A percentile compares a stretch with the other conserved stretches of the same genome.
Conservation (phyloP, 2,329 filamentous ascomycete species). For the Fonsecaea multimorphosa region DNA sequence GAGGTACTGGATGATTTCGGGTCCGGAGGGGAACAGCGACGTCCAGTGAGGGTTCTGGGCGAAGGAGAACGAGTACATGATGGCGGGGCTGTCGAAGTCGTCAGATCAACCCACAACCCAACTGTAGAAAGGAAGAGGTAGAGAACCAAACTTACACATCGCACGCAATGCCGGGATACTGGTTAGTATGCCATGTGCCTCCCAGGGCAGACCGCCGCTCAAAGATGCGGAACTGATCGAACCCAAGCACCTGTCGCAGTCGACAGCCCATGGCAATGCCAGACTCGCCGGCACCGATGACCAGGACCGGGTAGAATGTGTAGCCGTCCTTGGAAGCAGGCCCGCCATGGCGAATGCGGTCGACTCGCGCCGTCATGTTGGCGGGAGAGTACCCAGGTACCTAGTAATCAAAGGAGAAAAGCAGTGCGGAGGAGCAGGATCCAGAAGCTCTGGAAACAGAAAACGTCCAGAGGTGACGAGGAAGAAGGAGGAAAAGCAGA, state of each 20-base stretch:
- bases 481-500: not conserved
- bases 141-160: constrained; percentile 52
- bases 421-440: not conserved
- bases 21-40: constrained; percentile 55
- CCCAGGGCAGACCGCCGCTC: constrained; percentile 64
- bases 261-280: constrained; percentile 67
- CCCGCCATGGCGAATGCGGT: constrained; percentile 49
- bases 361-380: constrained; percentile 42
- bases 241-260: constrained; percentile 63
- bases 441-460: not conserved
- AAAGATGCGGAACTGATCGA: constrained; percentile 66
- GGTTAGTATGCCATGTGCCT: constrained; percentile 69
- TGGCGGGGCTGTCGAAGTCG: constrained; percentile 54
- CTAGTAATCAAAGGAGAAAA: not conserved
- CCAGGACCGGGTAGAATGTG: constrained; percentile 58
- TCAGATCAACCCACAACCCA: not conserved
- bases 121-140: not conserved
- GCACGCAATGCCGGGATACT: constrained; percentile 65
- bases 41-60: constrained; percentile 60
- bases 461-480: no score
- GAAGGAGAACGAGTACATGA: constrained; percentile 65
- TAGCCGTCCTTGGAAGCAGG: constrained; percentile 47
- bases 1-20: constrained; percentile 60
- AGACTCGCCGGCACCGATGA: constrained; percentile 68
- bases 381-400: not conserved